A percentile compares a stretch with the other conserved stretches of the same genome.
phyloP scores from a whole-genome alignment of 2,329 filamentous ascomycete genomes.

The Trichoderma harzianum region DNA sequence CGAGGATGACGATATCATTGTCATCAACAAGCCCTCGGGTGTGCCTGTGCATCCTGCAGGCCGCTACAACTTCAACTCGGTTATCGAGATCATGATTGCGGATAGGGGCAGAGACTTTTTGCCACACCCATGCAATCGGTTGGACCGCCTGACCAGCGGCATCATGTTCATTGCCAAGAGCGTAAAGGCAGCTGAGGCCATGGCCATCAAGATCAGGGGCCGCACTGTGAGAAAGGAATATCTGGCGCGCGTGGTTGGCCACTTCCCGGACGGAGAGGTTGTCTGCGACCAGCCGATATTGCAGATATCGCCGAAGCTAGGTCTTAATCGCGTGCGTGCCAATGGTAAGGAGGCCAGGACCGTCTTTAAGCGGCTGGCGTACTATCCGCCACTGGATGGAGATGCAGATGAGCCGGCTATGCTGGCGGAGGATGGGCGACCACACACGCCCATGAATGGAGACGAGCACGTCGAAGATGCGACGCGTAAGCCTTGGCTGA shows the following conservation, averaged over 20 bases:
- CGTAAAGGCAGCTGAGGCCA: constrained; percentile 69
- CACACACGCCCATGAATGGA: constrained; percentile 24
- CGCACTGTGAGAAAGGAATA: constrained; percentile 94
- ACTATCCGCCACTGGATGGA: constrained; percentile 62
- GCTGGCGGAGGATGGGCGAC: constrained; percentile 21
- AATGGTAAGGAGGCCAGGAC: constrained; percentile 88
- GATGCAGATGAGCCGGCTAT: not conserved
- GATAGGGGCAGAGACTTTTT: constrained; percentile 58
- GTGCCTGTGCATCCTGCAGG: constrained; percentile 94
- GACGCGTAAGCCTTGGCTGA: constrained; percentile 41
- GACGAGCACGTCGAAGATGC: constrained; percentile 21
- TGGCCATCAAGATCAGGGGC: constrained; percentile 72
- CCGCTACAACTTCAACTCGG: constrained; percentile 91
- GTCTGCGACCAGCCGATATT: constrained; percentile 93
- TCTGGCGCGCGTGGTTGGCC: constrained; percentile 81
- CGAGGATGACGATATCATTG: constrained; percentile 89
- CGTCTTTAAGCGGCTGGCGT: constrained; percentile 88
- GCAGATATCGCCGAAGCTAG: constrained; percentile 90
- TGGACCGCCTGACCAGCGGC: constrained; percentile 89
- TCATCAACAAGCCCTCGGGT: constrained; percentile 94
- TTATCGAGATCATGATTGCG: constrained; percentile 88
- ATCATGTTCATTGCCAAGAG: constrained; percentile 98
- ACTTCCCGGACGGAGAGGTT: constrained; percentile 87
- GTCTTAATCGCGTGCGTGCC: constrained; percentile 88
- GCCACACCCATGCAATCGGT: constrained; percentile 77